These are phyloP conservation scores for Massariosphaeria phaeospora DNA, from an alignment of 495 filamentous ascomycete genomes.

Conservation along the genomic window DNA sequence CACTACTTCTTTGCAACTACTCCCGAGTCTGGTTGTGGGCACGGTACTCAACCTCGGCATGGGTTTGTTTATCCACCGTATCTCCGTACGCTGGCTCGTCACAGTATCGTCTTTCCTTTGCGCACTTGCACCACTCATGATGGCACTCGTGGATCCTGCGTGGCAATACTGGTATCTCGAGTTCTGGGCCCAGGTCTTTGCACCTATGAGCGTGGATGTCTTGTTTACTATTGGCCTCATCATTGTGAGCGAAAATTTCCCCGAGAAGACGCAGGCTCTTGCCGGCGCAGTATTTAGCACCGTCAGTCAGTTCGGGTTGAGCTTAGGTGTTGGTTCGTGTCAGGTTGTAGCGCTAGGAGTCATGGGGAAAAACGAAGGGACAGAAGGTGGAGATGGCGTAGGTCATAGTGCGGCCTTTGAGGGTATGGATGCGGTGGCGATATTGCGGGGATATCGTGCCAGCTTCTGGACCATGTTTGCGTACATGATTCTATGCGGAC, in stretches of 20 bases:
- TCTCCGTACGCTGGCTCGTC: slow-evolving; percentile 26
- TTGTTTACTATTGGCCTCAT: slow-evolving; percentile 32
- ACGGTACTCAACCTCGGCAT: slow-evolving; percentile 24
- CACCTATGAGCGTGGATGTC: slow-evolving; percentile 26
- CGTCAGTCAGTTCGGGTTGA: slow-evolving; percentile 27
- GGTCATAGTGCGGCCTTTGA: background rate
- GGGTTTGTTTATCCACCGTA: slow-evolving; percentile 27
- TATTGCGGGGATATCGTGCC: slow-evolving; percentile 9
- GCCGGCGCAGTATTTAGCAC: slow-evolving; percentile 37
- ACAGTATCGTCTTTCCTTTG: slow-evolving; percentile 11
- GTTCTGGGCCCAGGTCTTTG: slow-evolving; percentile 30
- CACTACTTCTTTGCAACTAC: slow-evolving; percentile 25
- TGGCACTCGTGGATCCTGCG: slow-evolving; percentile 31
- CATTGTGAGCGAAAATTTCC: slow-evolving; percentile 32
- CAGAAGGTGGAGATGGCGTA: background rate
- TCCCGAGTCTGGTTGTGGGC: slow-evolving; percentile 27
- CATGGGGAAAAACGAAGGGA: slow-evolving; percentile 1
- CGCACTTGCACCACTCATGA: slow-evolving; percentile 26
- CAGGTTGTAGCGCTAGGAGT: slow-evolving; percentile 18
- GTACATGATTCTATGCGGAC: slow-evolving; percentile 10
- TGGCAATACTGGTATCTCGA: slow-evolving; percentile 36
- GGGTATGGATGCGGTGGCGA: background rate
- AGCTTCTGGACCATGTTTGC: slow-evolving; percentile 18
- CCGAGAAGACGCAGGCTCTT: slow-evolving; percentile 32
- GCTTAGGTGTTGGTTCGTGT: slow-evolving; percentile 15